Evolutionary conservation across 2,329 filamentous ascomycete species (phyloP).

Genomic region (Colletotrichum eleusines): DNA sequence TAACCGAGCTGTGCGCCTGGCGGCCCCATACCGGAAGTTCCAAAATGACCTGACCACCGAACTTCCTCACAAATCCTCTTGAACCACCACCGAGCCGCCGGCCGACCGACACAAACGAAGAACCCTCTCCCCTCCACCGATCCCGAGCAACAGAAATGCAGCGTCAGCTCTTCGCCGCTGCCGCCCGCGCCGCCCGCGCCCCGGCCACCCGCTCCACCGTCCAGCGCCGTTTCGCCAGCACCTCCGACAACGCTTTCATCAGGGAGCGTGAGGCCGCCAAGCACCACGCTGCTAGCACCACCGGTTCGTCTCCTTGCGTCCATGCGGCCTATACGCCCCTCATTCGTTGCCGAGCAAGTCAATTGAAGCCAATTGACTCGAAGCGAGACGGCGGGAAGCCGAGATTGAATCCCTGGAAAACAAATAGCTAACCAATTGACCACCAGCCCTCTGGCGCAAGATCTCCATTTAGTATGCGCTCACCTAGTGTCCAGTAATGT

Average conservation of each 20-base stretch:
- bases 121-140: slow-evolving; percentile 36
- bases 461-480: slow-evolving; percentile 90
- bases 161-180: slow-evolving; percentile 70
- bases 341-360: background rate
- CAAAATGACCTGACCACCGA: slow-evolving; percentile 45
- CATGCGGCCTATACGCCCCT: background rate
- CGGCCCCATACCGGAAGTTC: slow-evolving; percentile 22
- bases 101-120: slow-evolving; percentile 28
- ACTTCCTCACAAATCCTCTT: slow-evolving; percentile 30
- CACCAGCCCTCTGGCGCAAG: slow-evolving; percentile 91
- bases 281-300: slow-evolving; percentile 86
- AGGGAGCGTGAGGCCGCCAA: slow-evolving; percentile 91
- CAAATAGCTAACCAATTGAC: slow-evolving; percentile 34
- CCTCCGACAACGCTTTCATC: slow-evolving; percentile 91
- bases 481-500: slow-evolving; percentile 16
- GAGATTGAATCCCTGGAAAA: slow-evolving; percentile 1
- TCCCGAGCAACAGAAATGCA: slow-evolving; percentile 65
- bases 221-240: slow-evolving; percentile 80
- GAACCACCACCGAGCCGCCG: slow-evolving; percentile 17
- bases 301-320: slow-evolving; percentile 71
- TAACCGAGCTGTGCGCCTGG: slow-evolving; percentile 41
- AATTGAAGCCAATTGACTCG: slow-evolving; percentile 28
- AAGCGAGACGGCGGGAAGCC: background rate
- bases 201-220: slow-evolving; percentile 64
- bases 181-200: slow-evolving; percentile 72